Conservation (phyloP, 2,329 filamentous ascomycete genomes). For the Beauveria sp. region DNA sequence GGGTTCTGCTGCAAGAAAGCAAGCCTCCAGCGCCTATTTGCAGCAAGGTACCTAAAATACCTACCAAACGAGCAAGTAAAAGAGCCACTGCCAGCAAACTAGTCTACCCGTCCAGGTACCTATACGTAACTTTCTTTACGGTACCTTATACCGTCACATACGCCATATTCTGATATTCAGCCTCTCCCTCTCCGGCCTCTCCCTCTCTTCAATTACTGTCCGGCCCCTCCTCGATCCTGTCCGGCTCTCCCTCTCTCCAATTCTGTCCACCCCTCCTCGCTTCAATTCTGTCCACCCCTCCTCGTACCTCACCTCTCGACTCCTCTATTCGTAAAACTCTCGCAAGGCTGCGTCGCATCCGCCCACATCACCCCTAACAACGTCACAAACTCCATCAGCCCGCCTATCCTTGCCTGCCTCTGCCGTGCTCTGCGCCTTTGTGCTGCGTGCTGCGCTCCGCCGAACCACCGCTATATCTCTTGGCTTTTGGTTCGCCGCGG, state of each 20-base stretch:
- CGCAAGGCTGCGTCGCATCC: conserved; percentile 11
- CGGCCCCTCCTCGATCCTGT: background rate
- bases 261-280: too few species aligned
- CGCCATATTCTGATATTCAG: too few species aligned
- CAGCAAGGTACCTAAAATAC: background rate
- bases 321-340: too few species aligned
- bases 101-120: too few species aligned
- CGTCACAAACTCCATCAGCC: conserved; percentile 22
- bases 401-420: conserved; percentile 8
- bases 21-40: background rate
- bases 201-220: background rate
- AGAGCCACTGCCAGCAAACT: too few species aligned
- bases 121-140: too few species aligned
- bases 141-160: too few species aligned
- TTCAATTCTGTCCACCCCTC: background rate
- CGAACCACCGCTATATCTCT: background rate
- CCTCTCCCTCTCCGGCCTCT: background rate
- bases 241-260: background rate
- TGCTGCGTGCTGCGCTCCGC: conserved; percentile 6
- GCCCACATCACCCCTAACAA: conserved; percentile 27
- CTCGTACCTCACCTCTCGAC: background rate
- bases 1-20: background rate
- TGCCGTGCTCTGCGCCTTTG: background rate
- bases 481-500: too few species aligned
- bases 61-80: too few species aligned